Evolutionary conservation across 345 rosid genomes (phyloP).

Genomic region (Litchi chinensis): DNA sequence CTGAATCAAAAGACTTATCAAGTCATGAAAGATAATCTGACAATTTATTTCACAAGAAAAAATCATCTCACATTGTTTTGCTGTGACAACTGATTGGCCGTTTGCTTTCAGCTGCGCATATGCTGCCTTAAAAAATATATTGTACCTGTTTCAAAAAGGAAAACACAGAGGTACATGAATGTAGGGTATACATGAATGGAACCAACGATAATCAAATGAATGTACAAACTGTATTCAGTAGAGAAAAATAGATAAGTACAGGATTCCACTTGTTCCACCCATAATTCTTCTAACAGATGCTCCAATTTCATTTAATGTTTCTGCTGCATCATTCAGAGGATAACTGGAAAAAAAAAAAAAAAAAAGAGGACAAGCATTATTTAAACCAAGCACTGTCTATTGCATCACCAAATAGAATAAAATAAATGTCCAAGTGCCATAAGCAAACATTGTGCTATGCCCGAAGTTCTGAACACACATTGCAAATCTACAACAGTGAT

Average conservation of each 20-base stretch:
- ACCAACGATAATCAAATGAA: slow-evolving; percentile 10
- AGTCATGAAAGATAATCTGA: slow-evolving; percentile 13
- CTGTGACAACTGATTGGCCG: slow-evolving; percentile 44
- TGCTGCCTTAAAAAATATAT: slow-evolving; percentile 85
- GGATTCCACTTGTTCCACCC: slow-evolving; percentile 98
- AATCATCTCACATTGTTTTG: slow-evolving; percentile 74
- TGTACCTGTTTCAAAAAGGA: slow-evolving; percentile 53
- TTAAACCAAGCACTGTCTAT: background rate
- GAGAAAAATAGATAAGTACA: slow-evolving; percentile 46
- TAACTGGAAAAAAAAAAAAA: slow-evolving; percentile 59
- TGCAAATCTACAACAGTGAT: background rate
- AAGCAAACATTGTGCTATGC: background rate
- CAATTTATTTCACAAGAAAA: slow-evolving; percentile 19
- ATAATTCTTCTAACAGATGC: slow-evolving; percentile 78
- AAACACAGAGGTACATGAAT: slow-evolving; percentile 8
- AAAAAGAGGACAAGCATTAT: slow-evolving; percentile 15
- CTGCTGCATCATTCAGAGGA: slow-evolving; percentile 90
- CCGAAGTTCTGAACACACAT: background rate
- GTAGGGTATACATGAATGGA: background rate
- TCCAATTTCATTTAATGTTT: slow-evolving; percentile 88
- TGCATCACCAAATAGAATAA: background rate
- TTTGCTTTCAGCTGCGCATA: slow-evolving; percentile 73
- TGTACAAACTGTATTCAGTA: slow-evolving; percentile 13
- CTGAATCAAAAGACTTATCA: slow-evolving; percentile 42
- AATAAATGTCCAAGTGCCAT: background rate